Evolutionary conservation across 441 rosid species (phyloP), one percentile per base, ranked within the genome.

Genomic region (Arabidopsis hybrid): DNA sequence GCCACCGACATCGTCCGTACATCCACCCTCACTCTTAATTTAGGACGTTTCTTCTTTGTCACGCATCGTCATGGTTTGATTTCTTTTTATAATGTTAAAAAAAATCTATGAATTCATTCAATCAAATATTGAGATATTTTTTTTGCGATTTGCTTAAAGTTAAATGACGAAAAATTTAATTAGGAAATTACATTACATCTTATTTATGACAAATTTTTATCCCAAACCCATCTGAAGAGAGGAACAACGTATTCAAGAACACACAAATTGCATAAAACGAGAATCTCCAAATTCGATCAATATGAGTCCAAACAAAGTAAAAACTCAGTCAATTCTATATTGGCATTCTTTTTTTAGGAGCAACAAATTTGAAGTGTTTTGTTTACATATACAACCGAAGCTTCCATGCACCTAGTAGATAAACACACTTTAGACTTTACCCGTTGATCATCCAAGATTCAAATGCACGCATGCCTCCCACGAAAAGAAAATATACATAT

Each of bases 361-460:
- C 35, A 57, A 29, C 35, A 58, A 58, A 36, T 42, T 0, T 31
- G 29, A 2, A 43, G 64, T 35, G 50, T 61, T 43, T 43, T 11
- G 50, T 61, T 68, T 75, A 76, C 75, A 76, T 63, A 56, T 69
- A 62, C 70, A 62, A 52, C 51, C 11, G 4, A 5, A 39, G 29
- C 46, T 26, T 66, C 17, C n/a, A n/a, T n/a, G n/a, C 16, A 39
- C 62, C 78, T 74, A 59, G 40, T 67, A 59, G 10, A 66, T 32
- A 66, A 68, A 61, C 65, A 75, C 59, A 56, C 55, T 55, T 38
- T 69, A 75, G 51, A 56, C 53, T 55, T 38, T 69, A 69, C 53
- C 67, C 36, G 16, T 70, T 31, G 60, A 69, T 56, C 2, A 61
- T 55, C 40, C 46, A 71, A 58, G 35, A 57, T n/a, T 71, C 50